phyloP scores from a whole-genome alignment of 1,284 basidiomycete genomes.

The Sanguinoderma infundibulare region DNA sequence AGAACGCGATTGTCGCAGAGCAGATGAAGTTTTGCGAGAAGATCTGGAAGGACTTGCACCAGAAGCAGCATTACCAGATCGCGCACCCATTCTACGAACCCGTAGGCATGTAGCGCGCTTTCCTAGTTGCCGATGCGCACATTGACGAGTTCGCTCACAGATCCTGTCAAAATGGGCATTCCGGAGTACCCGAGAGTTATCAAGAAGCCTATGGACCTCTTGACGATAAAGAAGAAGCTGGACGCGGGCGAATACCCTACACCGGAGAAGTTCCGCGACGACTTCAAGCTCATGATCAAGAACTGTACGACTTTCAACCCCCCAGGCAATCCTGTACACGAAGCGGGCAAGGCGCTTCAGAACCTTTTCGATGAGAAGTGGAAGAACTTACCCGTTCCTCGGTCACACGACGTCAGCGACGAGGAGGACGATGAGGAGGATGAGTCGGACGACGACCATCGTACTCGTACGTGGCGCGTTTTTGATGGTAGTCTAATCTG shows the following conservation, averaged over 20 bases:
- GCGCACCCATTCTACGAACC: conserved; percentile 93
- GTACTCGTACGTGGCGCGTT: conserved; percentile 53
- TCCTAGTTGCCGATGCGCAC: background rate
- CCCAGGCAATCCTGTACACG: conserved; percentile 83
- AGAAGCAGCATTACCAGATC: conserved; percentile 77
- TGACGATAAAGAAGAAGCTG: conserved; percentile 87
- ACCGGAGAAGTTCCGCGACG: conserved; percentile 82
- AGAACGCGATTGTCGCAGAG: conserved; percentile 75
- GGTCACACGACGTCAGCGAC: conserved; percentile 48
- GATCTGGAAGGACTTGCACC: conserved; percentile 77
- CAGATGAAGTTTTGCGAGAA: conserved; percentile 87
- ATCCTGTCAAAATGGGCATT: conserved; percentile 80
- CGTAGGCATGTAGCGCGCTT: conserved; percentile 74
- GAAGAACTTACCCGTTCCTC: conserved; percentile 75
- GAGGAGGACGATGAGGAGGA: conserved; percentile 55
- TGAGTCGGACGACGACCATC: conserved; percentile 43
- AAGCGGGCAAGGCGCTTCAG: conserved; percentile 82
- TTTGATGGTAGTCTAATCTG: background rate
- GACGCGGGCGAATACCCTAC: conserved; percentile 77
- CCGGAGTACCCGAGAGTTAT: conserved; percentile 88
- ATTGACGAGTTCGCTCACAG: conserved; percentile 39
- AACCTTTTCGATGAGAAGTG: conserved; percentile 92
- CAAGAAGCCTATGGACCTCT: conserved; percentile 94
- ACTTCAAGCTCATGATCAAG: conserved; percentile 92
- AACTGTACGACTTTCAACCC: conserved; percentile 97